Conservation (phyloP, 176 grass and related monocot genomes). For the Melocanna baccifera region DNA sequence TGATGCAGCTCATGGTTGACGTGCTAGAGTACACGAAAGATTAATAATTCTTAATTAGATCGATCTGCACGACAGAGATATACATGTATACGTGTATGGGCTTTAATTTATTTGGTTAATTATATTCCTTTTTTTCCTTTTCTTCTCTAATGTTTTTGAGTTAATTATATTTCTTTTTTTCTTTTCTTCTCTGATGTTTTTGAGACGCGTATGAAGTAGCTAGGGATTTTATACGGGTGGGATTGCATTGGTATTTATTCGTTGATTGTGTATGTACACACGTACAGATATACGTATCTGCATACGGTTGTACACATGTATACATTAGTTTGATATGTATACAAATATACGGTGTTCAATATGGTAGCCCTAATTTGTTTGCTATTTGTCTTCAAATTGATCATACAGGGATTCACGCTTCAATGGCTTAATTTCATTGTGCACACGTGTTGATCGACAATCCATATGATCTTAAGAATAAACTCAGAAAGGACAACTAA, state of each 20-base stretch:
- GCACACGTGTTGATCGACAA: too few relatives aligned
- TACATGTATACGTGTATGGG: not conserved
- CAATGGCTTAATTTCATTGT: too few relatives aligned
- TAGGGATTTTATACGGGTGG: constrained; percentile 1
- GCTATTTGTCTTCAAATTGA: not conserved
- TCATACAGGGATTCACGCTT: too few relatives aligned
- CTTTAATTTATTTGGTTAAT: not conserved
- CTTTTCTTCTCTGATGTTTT: not conserved
- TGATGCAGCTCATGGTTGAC: constrained; percentile 55
- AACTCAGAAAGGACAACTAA: too few relatives aligned
- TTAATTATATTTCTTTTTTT: too few relatives aligned
- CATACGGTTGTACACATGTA: not conserved
- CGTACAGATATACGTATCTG: not conserved
- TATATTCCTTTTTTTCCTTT: not conserved
- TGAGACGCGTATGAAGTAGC: not conserved
- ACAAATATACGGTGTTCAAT: not conserved
- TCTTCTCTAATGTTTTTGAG: not conserved
- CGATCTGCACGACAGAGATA: not conserved
- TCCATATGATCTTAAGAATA: too few relatives aligned
- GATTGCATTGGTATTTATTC: not conserved
- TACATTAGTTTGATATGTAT: constrained; percentile 18
- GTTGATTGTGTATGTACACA: not conserved
- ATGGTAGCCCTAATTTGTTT: not conserved
- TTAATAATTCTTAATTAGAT: not conserved
- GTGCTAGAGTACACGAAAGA: constrained; percentile 25